Evolutionary conservation across 768 basidiomycete genomes (phyloP), one percentile per base, ranked within the genome.

Genomic region (Termitomyces sp.): DNA sequence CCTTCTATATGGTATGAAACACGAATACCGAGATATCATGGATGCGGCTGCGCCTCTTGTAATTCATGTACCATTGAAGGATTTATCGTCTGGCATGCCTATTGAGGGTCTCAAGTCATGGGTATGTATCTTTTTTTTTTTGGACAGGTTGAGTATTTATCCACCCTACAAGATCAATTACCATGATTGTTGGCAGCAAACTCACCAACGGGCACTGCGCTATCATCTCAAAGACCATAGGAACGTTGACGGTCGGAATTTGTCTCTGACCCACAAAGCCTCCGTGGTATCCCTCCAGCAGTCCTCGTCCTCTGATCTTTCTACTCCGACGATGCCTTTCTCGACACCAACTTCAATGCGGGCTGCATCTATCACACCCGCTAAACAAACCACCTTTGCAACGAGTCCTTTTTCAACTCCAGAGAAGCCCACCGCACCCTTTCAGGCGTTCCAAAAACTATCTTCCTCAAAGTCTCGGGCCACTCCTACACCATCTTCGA

Each of bases 1-100:
- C 7, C 35, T 56, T 25, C 11, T 41, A 1, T 61, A 58, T 52
- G 54, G 56, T 3, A 47, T 55, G 33, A 50, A 50, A 33, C 47
- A 53, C 25, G 54, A 29, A 2, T 61, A 61, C 18, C 25, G 44
- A 7, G 60, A 58, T 16, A 54, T 61, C 12, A 50, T 53, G 15
- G 50, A 54, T 25, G 25, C 25, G 20, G 47, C 54, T 15, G 56
- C 51, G 22, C 54, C 60, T 11, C 57, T 56, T 6, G 11, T 58
- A 13, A n/a, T 61, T 11, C 15, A 46, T n/a, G 15, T 36, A 18
- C 39, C 60, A 2, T 35, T 58, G 20, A 38, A 44, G 2, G 60
- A 61, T 18, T 22, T 58, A 25, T 29, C 40, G 5, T 18, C 32
- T 3, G 23, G 20, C 0, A 46, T 58, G 25, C 60, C 60, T 22